A percentile compares a stretch with the other conserved stretches of the same genome.
Evolutionary conservation across 1,284 basidiomycete genomes (phyloP).

Genomic region (Leccinum fallax): DNA sequence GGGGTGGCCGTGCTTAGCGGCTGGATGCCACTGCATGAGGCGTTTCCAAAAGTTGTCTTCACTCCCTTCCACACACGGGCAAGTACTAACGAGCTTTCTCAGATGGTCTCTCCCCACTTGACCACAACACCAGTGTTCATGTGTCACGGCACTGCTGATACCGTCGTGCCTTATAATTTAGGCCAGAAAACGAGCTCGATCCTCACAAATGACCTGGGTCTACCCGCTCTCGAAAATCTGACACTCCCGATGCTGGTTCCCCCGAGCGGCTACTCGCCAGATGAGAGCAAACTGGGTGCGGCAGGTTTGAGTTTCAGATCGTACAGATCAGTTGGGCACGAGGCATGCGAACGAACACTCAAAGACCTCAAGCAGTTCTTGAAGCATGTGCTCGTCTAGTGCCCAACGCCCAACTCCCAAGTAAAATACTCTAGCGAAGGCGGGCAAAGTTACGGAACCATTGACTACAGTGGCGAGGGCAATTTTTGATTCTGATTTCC

Average conservation of each 20-base stretch:
- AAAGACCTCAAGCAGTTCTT: conserved; percentile 65
- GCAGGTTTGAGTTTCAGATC: conserved; percentile 60
- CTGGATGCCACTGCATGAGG: conserved; percentile 64
- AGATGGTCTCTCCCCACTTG: conserved; percentile 63
- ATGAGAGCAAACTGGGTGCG: conserved; percentile 29
- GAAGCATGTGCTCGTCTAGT: conserved; percentile 48
- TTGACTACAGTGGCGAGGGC: background rate
- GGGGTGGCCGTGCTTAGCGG: conserved; percentile 77
- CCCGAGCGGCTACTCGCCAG: conserved; percentile 25
- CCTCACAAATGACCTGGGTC: conserved; percentile 52
- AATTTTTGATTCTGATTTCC: conserved; percentile 2
- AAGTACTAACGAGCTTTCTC: conserved; percentile 10
- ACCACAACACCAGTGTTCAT: conserved; percentile 79
- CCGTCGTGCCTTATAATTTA: conserved; percentile 60
- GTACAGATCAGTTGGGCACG: conserved; percentile 66
- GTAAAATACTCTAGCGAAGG: background rate
- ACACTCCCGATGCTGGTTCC: conserved; percentile 28
- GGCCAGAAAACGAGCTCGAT: conserved; percentile 55
- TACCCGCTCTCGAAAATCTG: conserved; percentile 40
- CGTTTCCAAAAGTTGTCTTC: conserved; percentile 31
- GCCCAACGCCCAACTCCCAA: background rate
- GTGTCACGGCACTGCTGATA: conserved; percentile 84
- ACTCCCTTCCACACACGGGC: background rate
- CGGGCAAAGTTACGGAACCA: conserved; percentile 2
- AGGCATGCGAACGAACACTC: conserved; percentile 61